Conservation (phyloP, 2,329 filamentous ascomycete genomes). For the Fusarium torreyae region DNA sequence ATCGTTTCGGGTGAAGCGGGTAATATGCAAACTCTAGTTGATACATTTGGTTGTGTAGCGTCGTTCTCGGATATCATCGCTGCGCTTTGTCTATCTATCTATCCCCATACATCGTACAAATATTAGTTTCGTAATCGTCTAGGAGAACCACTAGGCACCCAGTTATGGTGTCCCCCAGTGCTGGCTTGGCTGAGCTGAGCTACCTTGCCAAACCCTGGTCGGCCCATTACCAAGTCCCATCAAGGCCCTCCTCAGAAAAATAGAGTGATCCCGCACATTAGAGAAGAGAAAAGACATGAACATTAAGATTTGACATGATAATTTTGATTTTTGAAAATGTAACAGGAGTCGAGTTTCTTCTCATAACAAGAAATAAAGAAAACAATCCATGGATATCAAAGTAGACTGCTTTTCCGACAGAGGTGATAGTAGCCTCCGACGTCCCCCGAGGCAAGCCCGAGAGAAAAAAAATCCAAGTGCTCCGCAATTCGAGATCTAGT, state of each 20-base stretch:
- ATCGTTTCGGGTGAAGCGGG: constrained; percentile 1
- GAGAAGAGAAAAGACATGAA: constrained; percentile 15
- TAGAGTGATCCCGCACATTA: constrained; percentile 32
- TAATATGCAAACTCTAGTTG: constrained; percentile 16
- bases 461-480: constrained; percentile 52
- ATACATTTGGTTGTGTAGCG: constrained; percentile 2
- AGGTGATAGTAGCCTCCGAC: constrained; percentile 43
- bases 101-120: constrained; percentile 33
- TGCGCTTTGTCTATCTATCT: constrained; percentile 33
- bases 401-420: constrained; percentile 47
- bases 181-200: constrained; percentile 24
- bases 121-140: constrained; percentile 33
- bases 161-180: constrained; percentile 9
- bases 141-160: constrained; percentile 10
- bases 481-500: constrained; percentile 51
- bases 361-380: constrained; percentile 33
- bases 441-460: constrained; percentile 50
- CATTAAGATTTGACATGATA: constrained; percentile 35
- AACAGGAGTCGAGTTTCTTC: constrained; percentile 50
- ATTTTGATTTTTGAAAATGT: constrained; percentile 36
- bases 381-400: constrained; percentile 39
- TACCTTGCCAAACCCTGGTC: constrained; percentile 27
- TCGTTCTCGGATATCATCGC: constrained; percentile 18
- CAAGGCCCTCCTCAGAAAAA: constrained; percentile 18
- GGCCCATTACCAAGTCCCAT: constrained; percentile 20